Base-by-base conservation (phyloP, 2,329 filamentous ascomycete genomes). In the Pseudogymnoascus pannorum region DNA sequence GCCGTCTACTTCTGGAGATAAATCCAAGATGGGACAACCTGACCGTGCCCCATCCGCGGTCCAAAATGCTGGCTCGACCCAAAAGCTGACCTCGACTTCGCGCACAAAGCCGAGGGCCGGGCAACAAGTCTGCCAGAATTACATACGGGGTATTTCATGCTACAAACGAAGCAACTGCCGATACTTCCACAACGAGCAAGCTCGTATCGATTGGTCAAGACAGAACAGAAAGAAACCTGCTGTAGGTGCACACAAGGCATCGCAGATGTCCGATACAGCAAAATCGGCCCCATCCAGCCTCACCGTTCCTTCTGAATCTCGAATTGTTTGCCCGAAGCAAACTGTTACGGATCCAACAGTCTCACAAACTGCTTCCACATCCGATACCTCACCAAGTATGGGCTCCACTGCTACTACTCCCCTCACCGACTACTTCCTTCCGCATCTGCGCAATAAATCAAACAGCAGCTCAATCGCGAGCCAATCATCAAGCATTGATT, bases 341-440 rank as follows among this genome's bases (percentile, higher is more conserved):
- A 31, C 14, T 31, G 9, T 20, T 31, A 8, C 16, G 6, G 33
- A 54, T 5, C 11, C 48, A 20, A 54, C 48, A 14, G 11, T 7
- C 31, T 31, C 26, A 20, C 48, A 33, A 12, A 31, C 26, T 20
- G 16, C 26, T 12, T 54, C 48, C 5, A 33, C 48, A 18, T 54
- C 48, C 48, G 26, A 54, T 18, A 54, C 48, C 48, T 54, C 48
- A 6, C 48, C 48, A 54, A 54, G 48, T 16, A 33, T 54, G 48
- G 9, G 9, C 14, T 54, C 48, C 9, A 54, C 26, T 12, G 26
- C n/a, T 16, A 54, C 26, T 20, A 54, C 48, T 6, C 26, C 48
- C n/a, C 26, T 14, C 9, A 54, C 48, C 24, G 26, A 54, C 5
- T 33, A 54, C 9, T 9, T 54, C 9, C n/a, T 29, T 9, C 16